phyloP scores from a whole-genome alignment of 192 early-diverging fungal genomes.

The Thamnidium elegans region DNA sequence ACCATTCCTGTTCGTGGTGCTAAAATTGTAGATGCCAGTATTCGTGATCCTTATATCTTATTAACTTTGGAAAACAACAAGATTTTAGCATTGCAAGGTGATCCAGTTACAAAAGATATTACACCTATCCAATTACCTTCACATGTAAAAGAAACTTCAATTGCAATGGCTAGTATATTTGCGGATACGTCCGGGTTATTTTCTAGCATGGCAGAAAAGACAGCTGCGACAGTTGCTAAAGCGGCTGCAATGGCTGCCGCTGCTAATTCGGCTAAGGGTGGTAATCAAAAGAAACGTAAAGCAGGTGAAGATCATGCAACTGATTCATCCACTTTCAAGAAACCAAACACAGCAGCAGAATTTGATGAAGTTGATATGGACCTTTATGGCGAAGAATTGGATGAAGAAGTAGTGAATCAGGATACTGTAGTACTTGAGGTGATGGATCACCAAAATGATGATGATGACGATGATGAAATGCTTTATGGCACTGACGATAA shows the following conservation, averaged over 20 bases:
- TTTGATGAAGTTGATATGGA: conserved; percentile 49
- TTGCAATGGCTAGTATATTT: conserved; percentile 47
- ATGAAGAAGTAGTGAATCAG: background rate
- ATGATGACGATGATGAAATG: conserved; percentile 56
- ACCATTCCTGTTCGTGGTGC: conserved; percentile 47
- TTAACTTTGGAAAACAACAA: conserved; percentile 64
- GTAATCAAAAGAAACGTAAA: conserved; percentile 14
- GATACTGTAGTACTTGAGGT: background rate
- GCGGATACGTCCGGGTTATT: conserved; percentile 43
- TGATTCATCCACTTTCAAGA: background rate
- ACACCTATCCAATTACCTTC: conserved; percentile 34
- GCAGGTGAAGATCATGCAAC: background rate
- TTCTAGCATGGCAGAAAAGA: conserved; percentile 10
- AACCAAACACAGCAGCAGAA: conserved; percentile 19
- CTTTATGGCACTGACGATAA: conserved; percentile 27
- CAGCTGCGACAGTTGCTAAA: background rate
- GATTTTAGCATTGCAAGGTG: conserved; percentile 56
- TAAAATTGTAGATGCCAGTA: conserved; percentile 65
- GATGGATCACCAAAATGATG: conserved; percentile 31
- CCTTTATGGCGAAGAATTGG: conserved; percentile 37
- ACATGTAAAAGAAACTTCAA: conserved; percentile 37
- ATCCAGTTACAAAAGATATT: conserved; percentile 48
- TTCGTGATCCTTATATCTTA: conserved; percentile 81
- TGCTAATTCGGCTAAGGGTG: background rate
- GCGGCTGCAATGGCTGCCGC: background rate